Percentiles rank a stretch among this genome's conserved stretches.
Conservation (phyloP, 2,329 filamentous ascomycete species). For the Trichothecium sympodiale region DNA sequence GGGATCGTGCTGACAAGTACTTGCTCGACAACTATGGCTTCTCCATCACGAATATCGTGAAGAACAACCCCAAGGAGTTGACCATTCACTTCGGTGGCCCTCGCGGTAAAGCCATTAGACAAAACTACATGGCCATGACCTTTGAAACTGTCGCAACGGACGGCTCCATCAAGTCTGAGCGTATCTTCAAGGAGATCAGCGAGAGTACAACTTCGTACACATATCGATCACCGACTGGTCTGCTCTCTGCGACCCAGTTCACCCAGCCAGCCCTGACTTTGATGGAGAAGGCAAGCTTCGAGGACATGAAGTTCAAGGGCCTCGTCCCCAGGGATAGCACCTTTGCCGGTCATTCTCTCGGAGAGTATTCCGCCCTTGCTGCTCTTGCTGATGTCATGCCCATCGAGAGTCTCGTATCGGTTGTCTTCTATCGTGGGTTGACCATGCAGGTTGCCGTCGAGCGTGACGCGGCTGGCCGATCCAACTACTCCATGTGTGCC, state of each 20-base stretch:
- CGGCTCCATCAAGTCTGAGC: conserved; percentile 91
- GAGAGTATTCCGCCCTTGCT: conserved; percentile 94
- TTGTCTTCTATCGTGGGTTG: conserved; percentile 97
- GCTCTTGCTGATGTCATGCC: conserved; percentile 97
- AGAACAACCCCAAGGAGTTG: conserved; percentile 98
- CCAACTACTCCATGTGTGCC: conserved; percentile 98
- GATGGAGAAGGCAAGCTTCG: conserved; percentile 99
- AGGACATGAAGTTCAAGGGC: conserved; percentile 97
- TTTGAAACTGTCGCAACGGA: conserved; percentile 95
- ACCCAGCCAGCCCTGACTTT: conserved; percentile 93
- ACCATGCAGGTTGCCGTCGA: conserved; percentile 99
- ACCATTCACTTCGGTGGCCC: conserved; percentile 97
- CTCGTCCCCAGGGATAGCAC: conserved; percentile 92
- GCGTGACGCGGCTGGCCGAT: conserved; percentile 82
- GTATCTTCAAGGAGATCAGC: conserved; percentile 97
- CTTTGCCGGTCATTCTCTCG: conserved; percentile 94
- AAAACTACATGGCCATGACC: conserved; percentile 99
- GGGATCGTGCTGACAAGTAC: conserved; percentile 95
- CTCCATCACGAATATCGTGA: conserved; percentile 96
- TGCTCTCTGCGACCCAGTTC: conserved; percentile 95
- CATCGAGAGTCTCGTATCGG: conserved; percentile 96
- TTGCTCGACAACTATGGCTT: conserved; percentile 98
- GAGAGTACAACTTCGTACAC: conserved; percentile 94
- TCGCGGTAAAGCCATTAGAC: conserved; percentile 89
- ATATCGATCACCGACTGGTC: conserved; percentile 86